Evolutionary conservation across 2,329 filamentous ascomycete genomes (phyloP).

Genomic region (Metarhizium sp.): DNA sequence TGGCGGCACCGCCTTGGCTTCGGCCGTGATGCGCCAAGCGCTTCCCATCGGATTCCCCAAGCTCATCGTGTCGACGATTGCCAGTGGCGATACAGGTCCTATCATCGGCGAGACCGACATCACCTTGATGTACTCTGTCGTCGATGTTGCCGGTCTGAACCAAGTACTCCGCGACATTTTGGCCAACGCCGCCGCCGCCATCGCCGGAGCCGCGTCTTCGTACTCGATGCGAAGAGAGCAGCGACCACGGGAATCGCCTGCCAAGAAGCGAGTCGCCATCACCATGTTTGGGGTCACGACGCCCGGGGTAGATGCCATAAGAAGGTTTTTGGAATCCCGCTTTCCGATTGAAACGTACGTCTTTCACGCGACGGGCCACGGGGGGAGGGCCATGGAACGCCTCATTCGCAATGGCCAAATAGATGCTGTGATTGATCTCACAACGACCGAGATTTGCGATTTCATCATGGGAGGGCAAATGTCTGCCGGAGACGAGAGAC

Average conservation of each 20-base stretch:
- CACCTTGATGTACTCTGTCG: conserved; percentile 60
- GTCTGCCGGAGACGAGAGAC: conserved; percentile 44
- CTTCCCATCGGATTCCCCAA: conserved; percentile 61
- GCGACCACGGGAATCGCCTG: neutral
- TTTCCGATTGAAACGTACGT: conserved; percentile 48
- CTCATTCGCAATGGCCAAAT: conserved; percentile 47
- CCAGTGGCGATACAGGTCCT: conserved; percentile 53
- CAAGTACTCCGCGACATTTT: conserved; percentile 47
- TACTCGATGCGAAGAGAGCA: conserved; percentile 21
- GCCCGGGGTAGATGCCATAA: conserved; percentile 48
- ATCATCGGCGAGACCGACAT: conserved; percentile 63
- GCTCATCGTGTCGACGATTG: conserved; percentile 60
- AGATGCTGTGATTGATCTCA: conserved; percentile 61
- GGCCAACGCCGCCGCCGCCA: conserved; percentile 52
- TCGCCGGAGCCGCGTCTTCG: conserved; percentile 45
- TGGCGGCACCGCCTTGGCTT: conserved; percentile 50
- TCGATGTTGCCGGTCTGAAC: conserved; percentile 61
- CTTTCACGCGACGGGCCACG: conserved; percentile 62
- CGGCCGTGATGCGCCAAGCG: conserved; percentile 49
- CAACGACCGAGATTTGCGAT: conserved; percentile 61
- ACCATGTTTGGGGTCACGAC: conserved; percentile 73
- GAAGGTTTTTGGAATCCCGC: conserved; percentile 35
- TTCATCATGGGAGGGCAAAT: conserved; percentile 53
- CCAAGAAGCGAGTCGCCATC: conserved; percentile 46
- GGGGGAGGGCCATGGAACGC: conserved; percentile 60